A percentile compares a stretch with the other conserved stretches of the same genome.
phyloP scores from a whole-genome alignment of 208 protist species.

The Eutreptiella sp. region DNA sequence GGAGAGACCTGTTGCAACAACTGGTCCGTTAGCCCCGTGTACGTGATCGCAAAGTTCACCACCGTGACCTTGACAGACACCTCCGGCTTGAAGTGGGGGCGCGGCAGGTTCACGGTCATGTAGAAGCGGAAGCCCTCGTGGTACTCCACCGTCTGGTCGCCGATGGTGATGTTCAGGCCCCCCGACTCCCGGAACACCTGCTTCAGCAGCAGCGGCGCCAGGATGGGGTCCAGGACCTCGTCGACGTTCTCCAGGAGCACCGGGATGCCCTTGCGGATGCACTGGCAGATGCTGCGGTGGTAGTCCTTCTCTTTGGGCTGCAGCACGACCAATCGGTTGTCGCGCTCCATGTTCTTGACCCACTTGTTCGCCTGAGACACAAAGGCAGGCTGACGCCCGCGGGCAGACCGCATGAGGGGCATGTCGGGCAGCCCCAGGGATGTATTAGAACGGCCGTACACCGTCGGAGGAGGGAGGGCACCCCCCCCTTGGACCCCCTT shows the following conservation, averaged over 20 bases:
- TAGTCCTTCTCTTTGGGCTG: conserved; percentile 69
- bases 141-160: conserved; percentile 52
- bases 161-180: conserved; percentile 54
- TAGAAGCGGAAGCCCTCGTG: conserved; percentile 61
- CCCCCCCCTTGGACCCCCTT: no score
- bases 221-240: conserved; percentile 45
- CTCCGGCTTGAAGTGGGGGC: conserved; percentile 71
- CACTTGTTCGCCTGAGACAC: conserved; percentile 88
- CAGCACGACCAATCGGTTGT: conserved; percentile 67
- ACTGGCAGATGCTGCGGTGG: conserved; percentile 64
- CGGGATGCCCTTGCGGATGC: conserved; percentile 51
- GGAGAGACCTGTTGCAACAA: conserved; percentile 43
- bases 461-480: no score
- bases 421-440: conserved; percentile 35
- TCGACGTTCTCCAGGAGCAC: conserved; percentile 55
- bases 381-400: no score
- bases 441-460: no score
- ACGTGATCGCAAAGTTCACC: conserved; percentile 66
- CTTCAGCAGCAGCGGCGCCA: conserved; percentile 56
- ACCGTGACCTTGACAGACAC: conserved; percentile 53
- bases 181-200: conserved; percentile 44
- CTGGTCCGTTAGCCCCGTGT: conserved; percentile 55
- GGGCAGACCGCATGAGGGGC: conserved; percentile 33
- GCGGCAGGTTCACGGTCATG: conserved; percentile 62
- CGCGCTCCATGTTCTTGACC: conserved; percentile 83